phyloP scores from a whole-genome alignment of 2,329 filamentous ascomycete genomes.

The Didymella pomorum region DNA sequence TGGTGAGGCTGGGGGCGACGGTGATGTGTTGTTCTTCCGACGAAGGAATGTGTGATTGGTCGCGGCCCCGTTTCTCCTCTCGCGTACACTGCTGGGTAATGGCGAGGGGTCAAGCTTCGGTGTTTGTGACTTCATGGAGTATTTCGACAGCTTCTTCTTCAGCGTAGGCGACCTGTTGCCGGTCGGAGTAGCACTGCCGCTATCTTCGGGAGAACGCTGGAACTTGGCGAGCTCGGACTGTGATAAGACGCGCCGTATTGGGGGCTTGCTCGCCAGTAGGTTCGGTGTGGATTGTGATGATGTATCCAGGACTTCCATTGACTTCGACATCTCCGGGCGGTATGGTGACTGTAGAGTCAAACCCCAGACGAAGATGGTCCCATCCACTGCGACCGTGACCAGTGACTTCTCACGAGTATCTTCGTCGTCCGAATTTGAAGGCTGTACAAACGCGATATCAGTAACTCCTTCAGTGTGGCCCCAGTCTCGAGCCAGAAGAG shows the following conservation, averaged over 20 bases:
- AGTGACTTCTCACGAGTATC: slow-evolving; percentile 60
- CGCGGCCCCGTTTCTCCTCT: slow-evolving; percentile 32
- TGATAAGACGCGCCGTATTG: slow-evolving; percentile 84
- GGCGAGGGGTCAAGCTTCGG: slow-evolving; percentile 56
- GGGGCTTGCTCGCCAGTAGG: slow-evolving; percentile 63
- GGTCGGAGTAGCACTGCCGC: slow-evolving; percentile 44
- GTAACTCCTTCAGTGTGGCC: slow-evolving; percentile 95
- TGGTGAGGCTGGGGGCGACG: slow-evolving; percentile 52
- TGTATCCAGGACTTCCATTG: slow-evolving; percentile 48
- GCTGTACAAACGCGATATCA: slow-evolving; percentile 70
- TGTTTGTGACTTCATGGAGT: slow-evolving; percentile 55
- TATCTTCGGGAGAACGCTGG: slow-evolving; percentile 59
- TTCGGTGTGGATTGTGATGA: slow-evolving; percentile 45
- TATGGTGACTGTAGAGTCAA: slow-evolving; percentile 40
- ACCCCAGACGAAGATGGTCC: slow-evolving; percentile 60
- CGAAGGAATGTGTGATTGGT: slow-evolving; percentile 22
- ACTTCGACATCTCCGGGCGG: slow-evolving; percentile 46
- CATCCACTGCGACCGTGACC: slow-evolving; percentile 60
- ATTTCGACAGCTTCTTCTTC: slow-evolving; percentile 64
- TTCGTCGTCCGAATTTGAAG: slow-evolving; percentile 52
- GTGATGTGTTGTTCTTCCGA: slow-evolving; percentile 51
- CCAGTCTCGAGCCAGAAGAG: slow-evolving; percentile 86
- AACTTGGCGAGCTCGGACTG: slow-evolving; percentile 88
- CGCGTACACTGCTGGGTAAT: slow-evolving; percentile 35
- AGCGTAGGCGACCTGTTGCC: slow-evolving; percentile 60